Percentiles rank a stretch among this genome's conserved stretches.
Evolutionary conservation across 345 rosid species (phyloP).

Genomic region (Psidium friedrichsthalianum): DNA sequence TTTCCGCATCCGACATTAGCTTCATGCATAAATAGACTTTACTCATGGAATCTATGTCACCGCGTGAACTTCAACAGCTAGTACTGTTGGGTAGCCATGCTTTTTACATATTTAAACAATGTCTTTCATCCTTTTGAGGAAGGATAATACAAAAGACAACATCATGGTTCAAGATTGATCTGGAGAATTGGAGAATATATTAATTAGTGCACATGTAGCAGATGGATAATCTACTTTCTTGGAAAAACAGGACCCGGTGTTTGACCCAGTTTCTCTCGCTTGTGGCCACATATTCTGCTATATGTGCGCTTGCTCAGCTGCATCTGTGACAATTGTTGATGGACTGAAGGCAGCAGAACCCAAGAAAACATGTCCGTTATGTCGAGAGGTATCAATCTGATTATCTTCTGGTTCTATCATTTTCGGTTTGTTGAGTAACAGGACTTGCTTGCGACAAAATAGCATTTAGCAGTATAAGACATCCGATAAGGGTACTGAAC

Average conservation of each 20-base stretch:
- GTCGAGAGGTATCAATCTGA: constrained; percentile 52
- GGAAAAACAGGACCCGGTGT: constrained; percentile 67
- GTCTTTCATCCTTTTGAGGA: not conserved
- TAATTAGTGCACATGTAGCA: not conserved
- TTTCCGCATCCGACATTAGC: not conserved
- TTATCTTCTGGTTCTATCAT: not conserved
- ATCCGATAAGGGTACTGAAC: not conserved
- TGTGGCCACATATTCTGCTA: constrained; percentile 95
- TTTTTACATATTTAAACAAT: not conserved
- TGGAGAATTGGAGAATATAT: not conserved
- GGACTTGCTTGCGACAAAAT: not conserved
- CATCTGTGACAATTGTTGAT: constrained; percentile 66
- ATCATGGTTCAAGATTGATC: not conserved
- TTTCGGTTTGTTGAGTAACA: not conserved
- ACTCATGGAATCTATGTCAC: not conserved
- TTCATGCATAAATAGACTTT: not conserved
- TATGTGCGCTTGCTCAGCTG: constrained; percentile 94
- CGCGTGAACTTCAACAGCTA: not conserved
- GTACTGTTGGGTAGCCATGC: not conserved
- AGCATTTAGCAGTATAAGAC: not conserved
- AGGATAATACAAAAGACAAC: not conserved
- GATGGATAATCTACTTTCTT: not conserved
- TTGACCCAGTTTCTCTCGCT: constrained; percentile 76
- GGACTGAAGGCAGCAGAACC: constrained; percentile 60
- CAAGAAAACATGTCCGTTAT: constrained; percentile 71